Evolutionary conservation across 2,329 filamentous ascomycete genomes (phyloP).

Genomic region (Sclerotinia spermophila): DNA sequence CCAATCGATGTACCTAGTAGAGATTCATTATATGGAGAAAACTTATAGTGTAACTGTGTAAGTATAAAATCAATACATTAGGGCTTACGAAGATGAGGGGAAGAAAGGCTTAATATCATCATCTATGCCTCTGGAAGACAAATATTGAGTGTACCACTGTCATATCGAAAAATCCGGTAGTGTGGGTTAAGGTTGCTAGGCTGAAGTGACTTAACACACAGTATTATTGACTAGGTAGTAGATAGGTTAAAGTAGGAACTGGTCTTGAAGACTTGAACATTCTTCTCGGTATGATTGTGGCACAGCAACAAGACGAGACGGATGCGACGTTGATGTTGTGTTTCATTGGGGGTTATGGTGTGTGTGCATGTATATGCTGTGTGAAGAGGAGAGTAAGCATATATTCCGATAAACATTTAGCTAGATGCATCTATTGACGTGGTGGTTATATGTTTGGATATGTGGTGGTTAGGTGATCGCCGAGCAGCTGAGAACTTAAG

Average conservation of each 20-base stretch:
- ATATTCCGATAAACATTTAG: not conserved
- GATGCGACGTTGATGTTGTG: conserved; percentile 7
- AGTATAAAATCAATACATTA: not conserved
- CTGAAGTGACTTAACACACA: not conserved
- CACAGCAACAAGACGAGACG: conserved; percentile 6
- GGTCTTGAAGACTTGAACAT: not conserved
- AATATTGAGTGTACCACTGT: not conserved
- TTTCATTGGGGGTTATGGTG: not conserved
- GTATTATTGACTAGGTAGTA: not conserved
- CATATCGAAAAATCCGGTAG: not conserved
- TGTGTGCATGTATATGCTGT: not conserved
- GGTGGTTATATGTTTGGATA: not conserved
- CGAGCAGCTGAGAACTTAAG: not conserved
- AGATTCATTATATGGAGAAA: not conserved
- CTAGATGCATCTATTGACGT: not conserved
- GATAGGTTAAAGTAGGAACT: not conserved
- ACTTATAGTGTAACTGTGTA: not conserved
- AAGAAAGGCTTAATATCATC: conserved; percentile 5
- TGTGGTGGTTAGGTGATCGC: not conserved
- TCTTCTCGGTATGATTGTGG: not conserved
- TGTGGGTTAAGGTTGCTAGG: not conserved
- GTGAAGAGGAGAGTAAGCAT: not conserved
- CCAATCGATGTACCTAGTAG: not conserved
- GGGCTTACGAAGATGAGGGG: conserved; percentile 14
- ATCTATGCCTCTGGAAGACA: not conserved